These are phyloP conservation scores for Diatrype stigma DNA, from an alignment of 2,329 filamentous ascomycete genomes.

Conservation along the genomic window DNA sequence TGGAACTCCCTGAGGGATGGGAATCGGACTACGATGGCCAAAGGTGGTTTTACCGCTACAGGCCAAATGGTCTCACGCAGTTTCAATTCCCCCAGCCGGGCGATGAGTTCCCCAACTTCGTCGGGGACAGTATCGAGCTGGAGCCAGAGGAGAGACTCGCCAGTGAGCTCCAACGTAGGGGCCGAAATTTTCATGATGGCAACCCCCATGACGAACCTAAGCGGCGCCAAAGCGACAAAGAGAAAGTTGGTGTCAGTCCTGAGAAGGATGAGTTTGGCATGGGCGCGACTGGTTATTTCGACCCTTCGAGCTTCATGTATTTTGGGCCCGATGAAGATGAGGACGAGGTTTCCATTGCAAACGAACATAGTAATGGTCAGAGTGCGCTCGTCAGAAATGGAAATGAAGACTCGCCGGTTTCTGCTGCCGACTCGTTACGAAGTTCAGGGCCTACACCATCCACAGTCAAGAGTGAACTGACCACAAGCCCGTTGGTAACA, in stretches of 20 bases:
- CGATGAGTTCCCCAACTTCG: constrained; percentile 54
- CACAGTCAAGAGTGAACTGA: neutral
- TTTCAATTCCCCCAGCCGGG: constrained; percentile 54
- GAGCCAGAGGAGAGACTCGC: constrained; percentile 50
- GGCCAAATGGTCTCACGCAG: constrained; percentile 48
- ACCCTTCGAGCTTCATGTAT: constrained; percentile 51
- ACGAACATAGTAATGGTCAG: constrained; percentile 32
- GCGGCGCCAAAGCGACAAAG: constrained; percentile 13
- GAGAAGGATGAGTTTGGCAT: constrained; percentile 26
- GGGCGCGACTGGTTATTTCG: constrained; percentile 38
- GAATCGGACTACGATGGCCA: constrained; percentile 54
- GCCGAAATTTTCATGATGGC: constrained; percentile 23
- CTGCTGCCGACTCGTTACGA: neutral
- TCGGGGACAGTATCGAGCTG: constrained; percentile 36
- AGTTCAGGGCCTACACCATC: neutral
- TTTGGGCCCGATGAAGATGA: constrained; percentile 43
- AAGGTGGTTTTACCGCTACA: constrained; percentile 57
- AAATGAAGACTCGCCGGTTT: neutral
- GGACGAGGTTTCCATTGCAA: constrained; percentile 40
- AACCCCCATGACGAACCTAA: constrained; percentile 15
- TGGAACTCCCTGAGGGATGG: constrained; percentile 49
- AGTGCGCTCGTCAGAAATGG: neutral
- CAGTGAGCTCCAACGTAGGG: constrained; percentile 46
- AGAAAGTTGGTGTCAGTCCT: constrained; percentile 8
- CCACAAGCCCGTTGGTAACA: neutral